Conservation (phyloP, 139 green algal species). For the Chlamydomonas incerta region DNA sequence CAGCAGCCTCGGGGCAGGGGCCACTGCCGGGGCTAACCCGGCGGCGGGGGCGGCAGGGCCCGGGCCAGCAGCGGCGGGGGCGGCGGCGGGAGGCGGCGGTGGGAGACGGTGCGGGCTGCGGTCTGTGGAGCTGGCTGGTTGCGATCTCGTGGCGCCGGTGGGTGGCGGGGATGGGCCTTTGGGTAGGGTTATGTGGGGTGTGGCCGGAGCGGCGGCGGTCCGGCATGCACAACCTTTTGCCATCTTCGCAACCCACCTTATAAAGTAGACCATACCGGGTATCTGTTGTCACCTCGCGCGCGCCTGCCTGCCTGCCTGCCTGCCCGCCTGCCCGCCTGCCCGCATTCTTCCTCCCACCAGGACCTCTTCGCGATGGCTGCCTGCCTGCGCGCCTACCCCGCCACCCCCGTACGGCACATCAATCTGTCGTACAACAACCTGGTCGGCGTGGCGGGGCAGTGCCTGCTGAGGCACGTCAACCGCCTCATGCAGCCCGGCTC, state of each 20-base stretch:
- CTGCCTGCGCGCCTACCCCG: slow-evolving; percentile 13
- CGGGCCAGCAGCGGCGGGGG: too few relatives aligned
- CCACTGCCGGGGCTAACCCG: too few relatives aligned
- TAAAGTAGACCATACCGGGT: too few relatives aligned
- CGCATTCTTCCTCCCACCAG: neutral
- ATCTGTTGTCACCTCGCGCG: too few relatives aligned
- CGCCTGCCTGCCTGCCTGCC: too few relatives aligned
- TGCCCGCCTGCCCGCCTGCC: too few relatives aligned
- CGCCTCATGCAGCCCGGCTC: slow-evolving; percentile 14
- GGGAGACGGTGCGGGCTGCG: slow-evolving; percentile 10
- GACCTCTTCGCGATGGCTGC: slow-evolving; percentile 42
- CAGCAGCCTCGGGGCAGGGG: too few relatives aligned
- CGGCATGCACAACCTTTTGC: neutral
- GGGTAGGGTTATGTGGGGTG: neutral
- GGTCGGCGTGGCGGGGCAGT: slow-evolving; percentile 43
- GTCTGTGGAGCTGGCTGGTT: slow-evolving; percentile 19
- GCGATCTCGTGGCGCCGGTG: slow-evolving; percentile 30
- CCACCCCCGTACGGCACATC: slow-evolving; percentile 7
- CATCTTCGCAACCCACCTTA: too few relatives aligned
- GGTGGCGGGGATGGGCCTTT: neutral
- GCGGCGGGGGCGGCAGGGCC: too few relatives aligned
- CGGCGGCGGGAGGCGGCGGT: too few relatives aligned
- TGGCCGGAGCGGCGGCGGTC: neutral
- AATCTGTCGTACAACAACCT: slow-evolving; percentile 51
- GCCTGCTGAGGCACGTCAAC: slow-evolving; percentile 41